phyloP scores from a whole-genome alignment of 768 basidiomycete genomes.

The Boletus edulis region DNA sequence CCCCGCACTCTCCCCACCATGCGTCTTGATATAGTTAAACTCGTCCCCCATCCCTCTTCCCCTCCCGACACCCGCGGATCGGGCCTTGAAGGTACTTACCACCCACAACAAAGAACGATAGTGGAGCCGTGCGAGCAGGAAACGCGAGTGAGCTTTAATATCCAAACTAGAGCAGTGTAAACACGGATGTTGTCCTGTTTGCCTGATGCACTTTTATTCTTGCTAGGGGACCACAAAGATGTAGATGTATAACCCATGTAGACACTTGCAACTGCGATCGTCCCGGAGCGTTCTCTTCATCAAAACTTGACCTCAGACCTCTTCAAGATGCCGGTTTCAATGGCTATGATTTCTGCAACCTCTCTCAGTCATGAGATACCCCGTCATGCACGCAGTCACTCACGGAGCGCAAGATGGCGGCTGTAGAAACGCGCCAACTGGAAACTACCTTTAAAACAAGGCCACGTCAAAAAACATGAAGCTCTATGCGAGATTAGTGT shows the following conservation, averaged over 20 bases:
- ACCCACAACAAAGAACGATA: no score
- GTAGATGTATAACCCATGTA: no score
- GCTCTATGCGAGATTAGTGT: neutral
- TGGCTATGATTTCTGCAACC: constrained; percentile 28
- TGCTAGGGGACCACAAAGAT: no score
- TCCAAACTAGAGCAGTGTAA: no score
- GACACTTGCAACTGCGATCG: neutral
- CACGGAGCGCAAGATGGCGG: constrained; percentile 30
- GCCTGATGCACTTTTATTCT: no score
- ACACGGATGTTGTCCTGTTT: no score
- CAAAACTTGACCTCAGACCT: constrained; percentile 20
- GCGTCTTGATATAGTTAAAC: constrained; percentile 60
- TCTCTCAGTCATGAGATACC: neutral
- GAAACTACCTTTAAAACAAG: constrained; percentile 20
- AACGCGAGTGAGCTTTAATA: no score
- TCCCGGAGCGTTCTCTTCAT: neutral
- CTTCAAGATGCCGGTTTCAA: constrained; percentile 28
- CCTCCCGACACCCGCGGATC: constrained; percentile 28
- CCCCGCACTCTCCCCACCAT: constrained; percentile 35
- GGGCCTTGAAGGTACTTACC: neutral
- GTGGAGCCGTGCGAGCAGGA: no score
- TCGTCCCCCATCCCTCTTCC: constrained; percentile 20
- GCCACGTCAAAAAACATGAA: neutral
- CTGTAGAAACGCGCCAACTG: constrained; percentile 28
- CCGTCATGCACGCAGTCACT: constrained; percentile 6